Evolutionary conservation across 331 rosid species (phyloP).

Genomic region (Rosa hybrid): DNA sequence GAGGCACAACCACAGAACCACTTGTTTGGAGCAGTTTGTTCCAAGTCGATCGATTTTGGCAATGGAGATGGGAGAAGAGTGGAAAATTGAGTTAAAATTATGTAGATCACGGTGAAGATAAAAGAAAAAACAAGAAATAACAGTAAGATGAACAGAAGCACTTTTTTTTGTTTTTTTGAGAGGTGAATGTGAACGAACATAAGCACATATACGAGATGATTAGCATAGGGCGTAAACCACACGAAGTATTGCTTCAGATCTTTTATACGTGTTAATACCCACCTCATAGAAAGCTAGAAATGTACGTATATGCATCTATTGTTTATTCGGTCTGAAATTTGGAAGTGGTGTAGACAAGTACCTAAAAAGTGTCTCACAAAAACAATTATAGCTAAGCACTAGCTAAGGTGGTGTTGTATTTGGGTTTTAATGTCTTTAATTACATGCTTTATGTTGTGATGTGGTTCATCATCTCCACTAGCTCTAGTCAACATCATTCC

Average conservation of each 20-base stretch:
- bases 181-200: background rate
- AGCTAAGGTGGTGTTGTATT: conserved; percentile 8
- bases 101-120: background rate
- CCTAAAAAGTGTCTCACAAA: background rate
- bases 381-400: background rate
- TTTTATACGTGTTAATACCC: background rate
- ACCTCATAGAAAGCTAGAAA: background rate
- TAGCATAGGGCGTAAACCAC: background rate
- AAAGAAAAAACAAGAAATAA: background rate
- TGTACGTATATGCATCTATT: background rate
- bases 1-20: background rate
- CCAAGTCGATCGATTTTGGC: background rate
- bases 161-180: no score
- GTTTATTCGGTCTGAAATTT: background rate
- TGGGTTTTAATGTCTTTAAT: background rate
- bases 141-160: background rate
- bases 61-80: background rate
- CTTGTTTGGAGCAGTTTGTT: background rate
- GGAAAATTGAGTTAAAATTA: background rate
- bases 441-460: background rate
- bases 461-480: conserved; percentile 14
- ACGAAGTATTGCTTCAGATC: background rate
- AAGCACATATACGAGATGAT: background rate
- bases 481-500: conserved; percentile 18
- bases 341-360: conserved; percentile 7